Evolutionary conservation across 371 early-diverging fungal genomes (phyloP).

Genomic region (Blastocladiella emersonii): DNA sequence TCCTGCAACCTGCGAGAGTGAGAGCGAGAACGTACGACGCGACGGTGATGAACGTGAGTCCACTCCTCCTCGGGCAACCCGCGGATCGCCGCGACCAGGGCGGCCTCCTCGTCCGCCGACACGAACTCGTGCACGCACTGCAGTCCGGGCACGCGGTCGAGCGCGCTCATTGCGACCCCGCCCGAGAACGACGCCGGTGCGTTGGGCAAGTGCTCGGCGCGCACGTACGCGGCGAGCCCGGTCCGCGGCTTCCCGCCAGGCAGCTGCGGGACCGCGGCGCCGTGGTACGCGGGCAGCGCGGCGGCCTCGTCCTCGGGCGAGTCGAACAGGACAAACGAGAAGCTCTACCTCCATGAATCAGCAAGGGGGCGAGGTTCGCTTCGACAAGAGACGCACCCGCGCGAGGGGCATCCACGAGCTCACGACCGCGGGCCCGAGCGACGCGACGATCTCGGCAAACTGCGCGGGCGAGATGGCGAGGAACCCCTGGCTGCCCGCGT

Average conservation of each 20-base stretch:
- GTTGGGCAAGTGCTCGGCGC: not conserved
- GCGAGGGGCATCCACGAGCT: not conserved
- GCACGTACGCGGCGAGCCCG: not conserved
- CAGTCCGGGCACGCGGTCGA: conserved; percentile 21
- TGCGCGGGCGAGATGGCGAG: not conserved
- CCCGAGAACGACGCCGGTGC: not conserved
- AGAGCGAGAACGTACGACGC: conserved; percentile 15
- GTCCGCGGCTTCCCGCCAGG: not conserved
- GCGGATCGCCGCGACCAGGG: conserved; percentile 12
- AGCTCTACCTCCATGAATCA: not conserved
- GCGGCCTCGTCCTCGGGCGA: not conserved
- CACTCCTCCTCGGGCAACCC: conserved; percentile 17
- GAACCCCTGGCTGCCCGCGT: not conserved
- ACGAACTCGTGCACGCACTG: conserved; percentile 23
- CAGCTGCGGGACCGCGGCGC: not conserved
- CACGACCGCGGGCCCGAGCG: not conserved
- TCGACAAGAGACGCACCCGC: not conserved
- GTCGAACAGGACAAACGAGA: not conserved
- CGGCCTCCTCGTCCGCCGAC: conserved; percentile 17
- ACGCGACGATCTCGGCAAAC: not conserved
- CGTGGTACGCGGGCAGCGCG: not conserved
- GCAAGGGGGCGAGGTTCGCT: too few species aligned
- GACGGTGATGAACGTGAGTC: conserved; percentile 22
- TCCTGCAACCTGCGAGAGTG: not conserved
- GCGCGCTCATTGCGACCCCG: not conserved